phyloP scores from a whole-genome alignment of 805 yeast genomes.

The Kockiozyma suomiensis region DNA sequence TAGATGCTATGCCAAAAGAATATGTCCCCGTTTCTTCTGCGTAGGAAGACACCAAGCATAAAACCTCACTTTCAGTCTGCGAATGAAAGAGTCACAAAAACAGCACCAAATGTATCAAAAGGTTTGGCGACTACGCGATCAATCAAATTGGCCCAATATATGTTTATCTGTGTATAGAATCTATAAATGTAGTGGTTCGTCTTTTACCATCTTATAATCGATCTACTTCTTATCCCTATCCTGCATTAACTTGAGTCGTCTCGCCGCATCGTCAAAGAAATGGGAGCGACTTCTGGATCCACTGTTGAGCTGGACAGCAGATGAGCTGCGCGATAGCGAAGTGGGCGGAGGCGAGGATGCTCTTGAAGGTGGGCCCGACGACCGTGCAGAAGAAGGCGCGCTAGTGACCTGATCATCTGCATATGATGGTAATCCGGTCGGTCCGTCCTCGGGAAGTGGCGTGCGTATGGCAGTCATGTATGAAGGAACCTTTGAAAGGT shows the following conservation, averaged over 20 bases:
- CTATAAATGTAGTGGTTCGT: too few relatives aligned
- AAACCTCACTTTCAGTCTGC: too few relatives aligned
- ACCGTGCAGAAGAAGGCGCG: slow-evolving; percentile 13
- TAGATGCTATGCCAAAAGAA: too few relatives aligned
- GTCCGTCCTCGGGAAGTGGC: slow-evolving; percentile 24
- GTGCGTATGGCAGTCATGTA: slow-evolving; percentile 73
- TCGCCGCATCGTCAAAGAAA: slow-evolving; percentile 31
- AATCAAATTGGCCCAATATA: too few relatives aligned
- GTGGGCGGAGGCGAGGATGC: slow-evolving; percentile 26
- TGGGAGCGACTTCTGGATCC: slow-evolving; percentile 1
- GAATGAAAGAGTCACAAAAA: too few relatives aligned
- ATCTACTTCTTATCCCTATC: slow-evolving; percentile 1
- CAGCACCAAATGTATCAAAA: too few relatives aligned
- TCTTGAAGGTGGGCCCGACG: slow-evolving; percentile 30
- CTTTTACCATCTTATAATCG: too few relatives aligned
- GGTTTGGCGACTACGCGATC: too few relatives aligned
- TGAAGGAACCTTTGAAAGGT: slow-evolving; percentile 76
- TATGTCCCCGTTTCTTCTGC: too few relatives aligned
- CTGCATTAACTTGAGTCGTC: slow-evolving; percentile 20
- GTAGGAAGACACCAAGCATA: too few relatives aligned
- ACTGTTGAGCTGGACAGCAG: slow-evolving; percentile 23
- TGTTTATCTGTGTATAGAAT: too few relatives aligned
- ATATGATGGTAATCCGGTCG: slow-evolving; percentile 23
- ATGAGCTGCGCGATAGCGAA: slow-evolving; percentile 11
- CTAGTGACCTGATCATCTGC: slow-evolving; percentile 6